Base-by-base conservation (phyloP, 2,329 filamentous ascomycete genomes). In the Scedosporium boydii region DNA sequence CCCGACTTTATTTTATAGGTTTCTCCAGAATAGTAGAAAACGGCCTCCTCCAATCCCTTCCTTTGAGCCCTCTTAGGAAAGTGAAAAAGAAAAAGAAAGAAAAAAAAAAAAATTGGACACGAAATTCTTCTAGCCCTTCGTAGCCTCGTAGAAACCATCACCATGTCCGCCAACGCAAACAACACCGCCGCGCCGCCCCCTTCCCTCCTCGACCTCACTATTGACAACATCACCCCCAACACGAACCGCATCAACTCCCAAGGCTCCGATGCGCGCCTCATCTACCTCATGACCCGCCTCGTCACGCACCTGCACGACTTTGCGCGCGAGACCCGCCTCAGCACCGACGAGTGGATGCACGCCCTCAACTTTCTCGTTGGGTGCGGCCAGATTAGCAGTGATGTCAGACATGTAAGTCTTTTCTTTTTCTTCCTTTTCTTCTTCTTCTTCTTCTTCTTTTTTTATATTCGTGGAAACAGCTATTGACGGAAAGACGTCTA, bases 231-330 rank as follows among this genome's bases (percentile, higher is more conserved):
- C 70, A 91, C 88, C 53, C 81, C 87, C 51, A 90, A 91, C 69
- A 85, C 86, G 18, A 78, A 87, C 67, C 76, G 79, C 51, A 88
- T 91, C 72, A 92, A 92, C 74, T 87, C 87, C 0, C 80, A 85
- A 72, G 82, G 83, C 68, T 70, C 77, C 2, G 80, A 90, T 68
- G 74, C 79, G 6, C 80, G 89, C 14, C 73, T 89, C 62, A 87
- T 82, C 67, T 91, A 88, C 69, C 73, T 93, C 23, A 78, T 92
- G 62, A 85, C 90, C 67, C 77, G 87, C 6, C 79, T 91, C 1
- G 86, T 91, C 29, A 82, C 82, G 1, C 89, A 92, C 72, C 75
- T 92, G 0, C 89, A 93, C 73, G 87, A 91, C 72, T 90, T 91
- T 70, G 87, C 87, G 1, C 80, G 89, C 41, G 89, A 93, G 71